Evolutionary conservation across 2,329 filamentous ascomycete species (phyloP).

Genomic region (Apiospora pterosperma): DNA sequence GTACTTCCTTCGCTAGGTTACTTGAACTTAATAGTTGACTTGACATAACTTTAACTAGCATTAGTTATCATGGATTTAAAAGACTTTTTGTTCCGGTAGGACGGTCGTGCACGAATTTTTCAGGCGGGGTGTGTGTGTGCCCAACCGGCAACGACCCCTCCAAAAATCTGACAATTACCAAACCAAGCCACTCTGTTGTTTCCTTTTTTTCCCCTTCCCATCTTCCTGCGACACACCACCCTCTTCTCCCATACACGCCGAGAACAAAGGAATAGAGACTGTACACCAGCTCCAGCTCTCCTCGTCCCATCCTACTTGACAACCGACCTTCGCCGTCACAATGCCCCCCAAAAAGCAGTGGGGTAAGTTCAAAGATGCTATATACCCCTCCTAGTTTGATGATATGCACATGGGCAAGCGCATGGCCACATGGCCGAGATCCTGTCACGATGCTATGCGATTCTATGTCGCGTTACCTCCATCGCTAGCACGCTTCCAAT

Average conservation of each 20-base stretch:
- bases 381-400: conserved; percentile 2
- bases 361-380: conserved; percentile 7
- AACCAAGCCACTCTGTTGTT: neutral
- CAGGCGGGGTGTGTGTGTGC: neutral
- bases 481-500: neutral
- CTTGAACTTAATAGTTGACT: too few relatives aligned
- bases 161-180: conserved; percentile 5
- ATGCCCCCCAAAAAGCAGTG: conserved; percentile 13
- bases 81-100: too few relatives aligned
- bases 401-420: neutral
- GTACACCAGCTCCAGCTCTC: neutral
- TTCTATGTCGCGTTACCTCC: conserved; percentile 2
- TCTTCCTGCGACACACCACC: neutral
- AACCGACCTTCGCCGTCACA: conserved; percentile 1
- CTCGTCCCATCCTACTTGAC: neutral
- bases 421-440: neutral
- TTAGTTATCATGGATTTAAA: too few relatives aligned
- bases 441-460: neutral
- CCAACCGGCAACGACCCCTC: neutral
- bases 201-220: neutral
- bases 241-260: neutral
- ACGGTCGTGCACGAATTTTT: neutral
- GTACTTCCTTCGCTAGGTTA: too few relatives aligned
- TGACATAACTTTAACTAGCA: too few relatives aligned
- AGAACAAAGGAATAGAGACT: neutral